Base-by-base conservation (phyloP, 352 stramenopile genomes). In the Phytophthora ramorum region DNA sequence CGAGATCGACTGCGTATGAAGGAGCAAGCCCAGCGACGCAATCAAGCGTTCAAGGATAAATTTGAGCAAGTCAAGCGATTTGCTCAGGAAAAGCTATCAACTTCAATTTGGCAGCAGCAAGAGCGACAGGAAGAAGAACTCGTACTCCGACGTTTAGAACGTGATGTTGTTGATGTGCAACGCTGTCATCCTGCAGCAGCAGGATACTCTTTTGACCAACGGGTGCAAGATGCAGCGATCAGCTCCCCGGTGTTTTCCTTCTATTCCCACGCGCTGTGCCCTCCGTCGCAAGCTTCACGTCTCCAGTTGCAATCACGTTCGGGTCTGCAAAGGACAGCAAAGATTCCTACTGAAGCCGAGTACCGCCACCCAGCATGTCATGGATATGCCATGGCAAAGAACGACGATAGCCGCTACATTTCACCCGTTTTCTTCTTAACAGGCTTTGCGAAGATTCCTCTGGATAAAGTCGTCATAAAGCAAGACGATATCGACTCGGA, bases 351-450 rank as follows among this genome's bases (percentile, higher is more conserved):
- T 6, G 73, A 82, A 63, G 70, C 68, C 6, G 54, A 73, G 19
- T 71, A 75, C 26, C 32, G 66, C 5, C 86, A 95, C 49, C 86
- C 86, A n/a, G 66, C 78, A 30, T 95, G 78, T 45, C 65, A 73
- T 12, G 83, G 76, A 19, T 89, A 85, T 66, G 49, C 64, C 30
- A 81, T 92, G 73, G 58, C 71, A 1, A 73, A 65, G 22, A 47
- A 81, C 37, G 56, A 84, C 30, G 76, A 91, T 22, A 64, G 69
- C 12, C 47, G 64, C 16, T 44, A 40, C 3, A 66, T 93, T 20
- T 93, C 87, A 9, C 87, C 87, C 3, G 68, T 91, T 8, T 93
- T 95, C 58, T 91, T 95, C 55, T 61, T 71, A 28, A 53, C 76
- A 12, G 71, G 50, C 4, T 93, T 91, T 63, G 28, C 55, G 14